Conservation (phyloP, 805 yeast species). For the Hanseniaspora occidentalis region DNA sequence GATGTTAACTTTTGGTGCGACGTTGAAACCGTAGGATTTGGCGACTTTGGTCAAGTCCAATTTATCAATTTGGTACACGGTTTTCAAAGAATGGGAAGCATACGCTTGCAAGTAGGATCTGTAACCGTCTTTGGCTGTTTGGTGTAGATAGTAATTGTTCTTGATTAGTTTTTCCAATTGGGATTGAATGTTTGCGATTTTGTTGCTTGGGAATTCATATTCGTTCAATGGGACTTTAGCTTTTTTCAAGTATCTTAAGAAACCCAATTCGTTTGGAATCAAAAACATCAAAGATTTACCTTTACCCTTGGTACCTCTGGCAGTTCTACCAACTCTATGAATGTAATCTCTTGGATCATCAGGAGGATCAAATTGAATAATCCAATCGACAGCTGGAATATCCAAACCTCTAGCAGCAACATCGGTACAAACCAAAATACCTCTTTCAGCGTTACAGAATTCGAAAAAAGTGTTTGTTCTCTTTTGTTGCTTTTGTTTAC, state of each 20-base stretch:
- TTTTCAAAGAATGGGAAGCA: slow-evolving; percentile 90
- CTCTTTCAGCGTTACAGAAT: slow-evolving; percentile 93
- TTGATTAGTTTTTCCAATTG: slow-evolving; percentile 85
- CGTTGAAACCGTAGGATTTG: slow-evolving; percentile 83
- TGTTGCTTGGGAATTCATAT: slow-evolving; percentile 87
- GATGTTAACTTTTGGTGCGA: slow-evolving; percentile 94
- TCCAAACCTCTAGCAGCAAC: slow-evolving; percentile 99
- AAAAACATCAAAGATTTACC: slow-evolving; percentile 94
- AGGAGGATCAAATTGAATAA: slow-evolving; percentile 97
- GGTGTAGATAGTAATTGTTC: slow-evolving; percentile 88
- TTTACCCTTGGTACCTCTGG: slow-evolving; percentile 80
- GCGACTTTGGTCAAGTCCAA: slow-evolving; percentile 91
- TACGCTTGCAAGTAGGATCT: slow-evolving; percentile 94
- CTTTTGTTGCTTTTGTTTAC: slow-evolving; percentile 97
- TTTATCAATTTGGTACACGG: slow-evolving; percentile 93
- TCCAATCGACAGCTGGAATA: slow-evolving; percentile 98
- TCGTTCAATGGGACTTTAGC: slow-evolving; percentile 97
- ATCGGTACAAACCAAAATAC: slow-evolving; percentile 89
- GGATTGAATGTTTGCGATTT: slow-evolving; percentile 91
- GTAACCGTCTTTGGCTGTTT: slow-evolving; percentile 94
- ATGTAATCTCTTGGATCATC: slow-evolving; percentile 99
- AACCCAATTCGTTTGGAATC: slow-evolving; percentile 89
- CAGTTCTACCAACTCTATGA: slow-evolving; percentile 98
- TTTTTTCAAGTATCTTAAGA: slow-evolving; percentile 84
- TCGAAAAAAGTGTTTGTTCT: slow-evolving; percentile 97